Evolutionary conservation across 208 protist species (phyloP).

Genomic region (Sergeia podlipaevii): DNA sequence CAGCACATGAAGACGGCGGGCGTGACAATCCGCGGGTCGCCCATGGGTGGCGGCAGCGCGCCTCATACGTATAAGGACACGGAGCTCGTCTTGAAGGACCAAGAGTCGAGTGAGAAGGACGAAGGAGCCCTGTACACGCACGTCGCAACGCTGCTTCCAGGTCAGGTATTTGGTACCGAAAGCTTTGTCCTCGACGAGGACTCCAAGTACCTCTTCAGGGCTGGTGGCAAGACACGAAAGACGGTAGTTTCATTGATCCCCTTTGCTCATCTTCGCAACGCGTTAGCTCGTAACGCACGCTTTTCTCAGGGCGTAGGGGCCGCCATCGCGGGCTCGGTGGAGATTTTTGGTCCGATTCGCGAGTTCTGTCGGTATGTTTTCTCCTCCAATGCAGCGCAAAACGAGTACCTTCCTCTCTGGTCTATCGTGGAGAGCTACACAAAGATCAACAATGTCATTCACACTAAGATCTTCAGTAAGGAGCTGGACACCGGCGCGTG

Average conservation of each 20-base stretch:
- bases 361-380: slow-evolving; percentile 83
- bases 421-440: slow-evolving; percentile 80
- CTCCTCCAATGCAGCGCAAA: slow-evolving; percentile 46
- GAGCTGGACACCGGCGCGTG: slow-evolving; percentile 83
- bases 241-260: slow-evolving; percentile 68
- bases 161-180: slow-evolving; percentile 72
- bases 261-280: slow-evolving; percentile 24
- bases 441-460: slow-evolving; percentile 79
- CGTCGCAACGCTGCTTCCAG: slow-evolving; percentile 42
- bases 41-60: background rate
- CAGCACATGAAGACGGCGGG: slow-evolving; percentile 1
- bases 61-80: too few relatives aligned
- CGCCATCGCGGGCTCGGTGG: slow-evolving; percentile 45
- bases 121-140: slow-evolving; percentile 34
- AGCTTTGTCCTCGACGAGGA: slow-evolving; percentile 54
- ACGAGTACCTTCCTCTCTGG: slow-evolving; percentile 82
- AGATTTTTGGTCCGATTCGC: slow-evolving; percentile 73
- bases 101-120: too few relatives aligned
- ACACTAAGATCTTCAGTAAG: slow-evolving; percentile 71
- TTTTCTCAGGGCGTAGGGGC: slow-evolving; percentile 68
- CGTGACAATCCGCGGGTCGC: too few relatives aligned
- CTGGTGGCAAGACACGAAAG: slow-evolving; percentile 38
- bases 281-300: slow-evolving; percentile 40
- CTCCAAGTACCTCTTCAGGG: slow-evolving; percentile 48
- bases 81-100: too few relatives aligned